A percentile compares a stretch with the other conserved stretches of the same genome.
These are phyloP conservation scores for Wickerhamomyces silvicola DNA, from an alignment of 805 yeast genomes.

Conservation along the genomic window DNA sequence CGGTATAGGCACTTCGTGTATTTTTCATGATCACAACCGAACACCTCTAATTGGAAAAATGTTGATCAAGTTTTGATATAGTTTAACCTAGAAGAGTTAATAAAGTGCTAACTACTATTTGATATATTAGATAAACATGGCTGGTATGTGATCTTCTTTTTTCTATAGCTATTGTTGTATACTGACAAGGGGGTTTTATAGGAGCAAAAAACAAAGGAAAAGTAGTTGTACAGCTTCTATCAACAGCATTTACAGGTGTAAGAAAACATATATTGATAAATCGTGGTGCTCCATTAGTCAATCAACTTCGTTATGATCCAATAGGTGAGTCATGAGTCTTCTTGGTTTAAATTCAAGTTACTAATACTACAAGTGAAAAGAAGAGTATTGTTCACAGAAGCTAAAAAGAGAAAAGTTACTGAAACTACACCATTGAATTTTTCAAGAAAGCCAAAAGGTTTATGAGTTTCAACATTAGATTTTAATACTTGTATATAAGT, in stretches of 20 bases:
- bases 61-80: too few species aligned
- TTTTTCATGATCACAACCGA: too few species aligned
- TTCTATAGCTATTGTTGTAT: too few species aligned
- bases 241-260: conserved; percentile 88
- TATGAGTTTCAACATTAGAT: conserved; percentile 4
- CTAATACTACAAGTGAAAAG: conserved; percentile 50
- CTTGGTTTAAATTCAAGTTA: background rate
- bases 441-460: conserved; percentile 30
- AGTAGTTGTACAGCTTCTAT: conserved; percentile 77
- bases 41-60: too few species aligned
- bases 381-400: conserved; percentile 86
- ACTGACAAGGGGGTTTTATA: too few species aligned
- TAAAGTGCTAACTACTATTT: too few species aligned
- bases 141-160: conserved; percentile 5
- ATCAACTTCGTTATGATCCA: conserved; percentile 84
- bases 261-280: conserved; percentile 75
- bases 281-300: conserved; percentile 72
- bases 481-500: background rate
- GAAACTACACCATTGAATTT: conserved; percentile 40
- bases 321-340: conserved; percentile 28
- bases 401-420: conserved; percentile 72
- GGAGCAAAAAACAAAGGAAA: conserved; percentile 65
- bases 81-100: too few species aligned
- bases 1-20: too few species aligned
- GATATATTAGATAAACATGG: too few species aligned